phyloP scores from a whole-genome alignment of 164 flowering plant genomes.

The Houttuynia cordata region DNA sequence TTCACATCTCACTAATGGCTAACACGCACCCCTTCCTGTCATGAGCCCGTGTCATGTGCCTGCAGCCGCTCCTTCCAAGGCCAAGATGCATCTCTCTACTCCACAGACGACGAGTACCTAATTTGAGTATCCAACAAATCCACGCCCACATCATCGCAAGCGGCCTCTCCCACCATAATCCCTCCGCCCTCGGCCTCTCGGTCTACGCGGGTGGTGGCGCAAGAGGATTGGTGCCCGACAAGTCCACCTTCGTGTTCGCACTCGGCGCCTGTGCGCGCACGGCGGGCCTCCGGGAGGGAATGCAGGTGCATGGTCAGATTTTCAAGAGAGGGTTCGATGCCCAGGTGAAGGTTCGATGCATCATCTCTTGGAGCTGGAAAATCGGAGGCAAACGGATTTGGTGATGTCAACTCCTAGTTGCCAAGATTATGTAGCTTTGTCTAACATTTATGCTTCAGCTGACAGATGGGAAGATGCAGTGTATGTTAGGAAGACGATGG shows the following conservation, averaged over 20 bases:
- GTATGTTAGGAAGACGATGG: constrained; percentile 32
- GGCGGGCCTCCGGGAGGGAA: constrained; percentile 28
- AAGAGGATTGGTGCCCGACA: constrained; percentile 9
- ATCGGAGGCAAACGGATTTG: background rate
- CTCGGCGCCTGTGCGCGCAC: constrained; percentile 43
- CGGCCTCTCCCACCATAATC: background rate
- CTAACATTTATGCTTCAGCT: constrained; percentile 43
- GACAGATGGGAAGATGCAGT: constrained; percentile 47
- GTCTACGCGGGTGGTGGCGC: background rate
- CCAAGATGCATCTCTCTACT: constrained; percentile 1
- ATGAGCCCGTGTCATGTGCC: no score
- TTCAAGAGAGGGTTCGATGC: constrained; percentile 24
- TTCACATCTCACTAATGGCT: no score
- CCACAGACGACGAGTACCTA: background rate
- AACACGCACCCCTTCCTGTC: no score
- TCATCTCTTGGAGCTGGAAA: constrained; percentile 20
- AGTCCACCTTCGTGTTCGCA: constrained; percentile 23
- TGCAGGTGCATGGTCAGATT: constrained; percentile 27
- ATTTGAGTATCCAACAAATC: background rate
- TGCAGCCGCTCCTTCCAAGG: background rate
- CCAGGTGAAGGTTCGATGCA: constrained; percentile 22
- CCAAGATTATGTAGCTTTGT: constrained; percentile 39
- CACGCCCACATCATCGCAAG: constrained; percentile 1
- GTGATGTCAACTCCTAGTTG: constrained; percentile 5
- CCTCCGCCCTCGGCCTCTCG: background rate